A percentile compares a stretch with the other conserved stretches of the same genome.
phyloP scores from a whole-genome alignment of 305 asterid species.

The Solanum chacoense region DNA sequence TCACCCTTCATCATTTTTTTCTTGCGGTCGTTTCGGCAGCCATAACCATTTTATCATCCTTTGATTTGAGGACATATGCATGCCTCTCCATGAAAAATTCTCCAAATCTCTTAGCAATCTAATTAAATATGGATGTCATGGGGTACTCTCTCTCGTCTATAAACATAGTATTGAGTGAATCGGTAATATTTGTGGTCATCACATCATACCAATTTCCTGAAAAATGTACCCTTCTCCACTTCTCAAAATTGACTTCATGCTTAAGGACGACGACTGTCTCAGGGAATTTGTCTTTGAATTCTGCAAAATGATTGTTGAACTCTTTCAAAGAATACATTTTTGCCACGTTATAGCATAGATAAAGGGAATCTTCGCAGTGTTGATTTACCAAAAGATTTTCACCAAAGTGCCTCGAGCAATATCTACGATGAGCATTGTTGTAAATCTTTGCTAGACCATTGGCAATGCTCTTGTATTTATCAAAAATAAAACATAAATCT shows the following conservation, averaged over 20 bases:
- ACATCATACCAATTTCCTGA: accelerated
- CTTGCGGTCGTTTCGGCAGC: not conserved
- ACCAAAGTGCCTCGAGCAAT: no score
- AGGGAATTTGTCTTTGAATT: not conserved
- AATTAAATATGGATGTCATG: not conserved
- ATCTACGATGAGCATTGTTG: no score
- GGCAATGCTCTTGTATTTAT: no score
- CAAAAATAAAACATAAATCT: no score
- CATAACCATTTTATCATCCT: not conserved
- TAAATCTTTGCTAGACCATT: no score
- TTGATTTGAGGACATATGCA: not conserved
- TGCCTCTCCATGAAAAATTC: not conserved
- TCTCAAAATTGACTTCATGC: not conserved
- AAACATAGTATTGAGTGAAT: not conserved
- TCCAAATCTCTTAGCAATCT: not conserved
- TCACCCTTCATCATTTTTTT: not conserved
- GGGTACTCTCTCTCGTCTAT: not conserved
- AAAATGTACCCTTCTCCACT: not conserved
- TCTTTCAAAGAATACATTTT: not conserved
- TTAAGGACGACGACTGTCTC: accelerated
- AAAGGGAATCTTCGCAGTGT: not conserved
- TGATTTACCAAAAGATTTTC: no score
- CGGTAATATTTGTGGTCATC: not conserved
- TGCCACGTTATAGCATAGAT: not conserved
- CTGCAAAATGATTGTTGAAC: not conserved